A percentile compares a stretch with the other conserved stretches of the same genome.
phyloP scores from a whole-genome alignment of 2,329 filamentous ascomycete genomes.

The Mycocentrospora acerina region DNA sequence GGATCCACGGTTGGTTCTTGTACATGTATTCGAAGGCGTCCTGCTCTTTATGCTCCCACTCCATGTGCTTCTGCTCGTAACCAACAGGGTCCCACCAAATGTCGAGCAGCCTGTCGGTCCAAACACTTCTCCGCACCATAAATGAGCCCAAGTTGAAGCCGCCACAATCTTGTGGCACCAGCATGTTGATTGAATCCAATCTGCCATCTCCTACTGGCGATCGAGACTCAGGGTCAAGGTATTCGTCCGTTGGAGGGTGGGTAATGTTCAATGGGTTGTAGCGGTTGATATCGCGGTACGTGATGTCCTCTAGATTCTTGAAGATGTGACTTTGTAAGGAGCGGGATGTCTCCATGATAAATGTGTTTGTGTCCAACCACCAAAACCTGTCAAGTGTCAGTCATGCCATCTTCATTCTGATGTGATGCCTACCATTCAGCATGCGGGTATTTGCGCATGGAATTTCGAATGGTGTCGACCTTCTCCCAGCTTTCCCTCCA shows the following conservation, averaged over 20 bases:
- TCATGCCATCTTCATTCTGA: not conserved
- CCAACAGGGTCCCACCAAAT: constrained; percentile 98
- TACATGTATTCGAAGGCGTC: constrained; percentile 94
- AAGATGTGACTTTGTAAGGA: constrained; percentile 92
- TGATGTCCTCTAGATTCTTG: constrained; percentile 69
- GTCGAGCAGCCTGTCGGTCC: constrained; percentile 89
- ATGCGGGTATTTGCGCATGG: constrained; percentile 89
- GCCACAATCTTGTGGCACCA: constrained; percentile 89
- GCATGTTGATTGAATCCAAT: constrained; percentile 76
- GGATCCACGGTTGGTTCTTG: constrained; percentile 86
- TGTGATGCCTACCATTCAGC: constrained; percentile 78
- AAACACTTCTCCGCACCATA: constrained; percentile 80
- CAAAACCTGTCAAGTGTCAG: constrained; percentile 75
- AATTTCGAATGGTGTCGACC: constrained; percentile 86
- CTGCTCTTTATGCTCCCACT: constrained; percentile 99
- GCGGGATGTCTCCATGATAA: constrained; percentile 93
- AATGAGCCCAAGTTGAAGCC: constrained; percentile 98
- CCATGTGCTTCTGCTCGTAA: constrained; percentile 98
- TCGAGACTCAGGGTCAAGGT: constrained; percentile 73
- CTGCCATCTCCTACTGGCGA: constrained; percentile 78
- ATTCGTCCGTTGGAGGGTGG: constrained; percentile 73
- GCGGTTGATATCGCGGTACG: constrained; percentile 93
- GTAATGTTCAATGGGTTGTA: constrained; percentile 95
- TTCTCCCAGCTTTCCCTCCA: constrained; percentile 99
- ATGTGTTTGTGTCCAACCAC: constrained; percentile 98